phyloP scores from a whole-genome alignment of 768 basidiomycete species.

The Tylopilus felleus region DNA sequence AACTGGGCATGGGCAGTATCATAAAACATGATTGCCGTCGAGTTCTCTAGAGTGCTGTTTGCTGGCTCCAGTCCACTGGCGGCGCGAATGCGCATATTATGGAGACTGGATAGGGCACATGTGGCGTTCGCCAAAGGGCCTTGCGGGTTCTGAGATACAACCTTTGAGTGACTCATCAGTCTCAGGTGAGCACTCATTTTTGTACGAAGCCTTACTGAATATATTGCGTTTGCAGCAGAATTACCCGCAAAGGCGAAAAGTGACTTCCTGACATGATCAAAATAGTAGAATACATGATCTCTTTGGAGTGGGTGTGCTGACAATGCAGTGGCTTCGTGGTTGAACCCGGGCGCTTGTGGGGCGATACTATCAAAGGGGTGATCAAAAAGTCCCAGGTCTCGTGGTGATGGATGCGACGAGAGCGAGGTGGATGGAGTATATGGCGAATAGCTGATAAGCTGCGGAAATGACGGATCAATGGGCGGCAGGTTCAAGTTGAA shows the following conservation, averaged over 20 bases:
- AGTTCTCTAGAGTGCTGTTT: constrained; percentile 50
- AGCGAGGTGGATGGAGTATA: constrained; percentile 34
- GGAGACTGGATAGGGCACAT: constrained; percentile 72
- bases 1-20: constrained; percentile 67
- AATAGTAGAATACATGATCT: constrained; percentile 70
- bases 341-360: constrained; percentile 29
- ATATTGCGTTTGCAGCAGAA: constrained; percentile 59
- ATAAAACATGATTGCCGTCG: constrained; percentile 62
- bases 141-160: constrained; percentile 61
- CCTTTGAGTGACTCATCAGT: constrained; percentile 24
- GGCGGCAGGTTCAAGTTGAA: constrained; percentile 26
- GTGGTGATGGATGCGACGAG: constrained; percentile 32
- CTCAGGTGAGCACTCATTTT: constrained; percentile 1
- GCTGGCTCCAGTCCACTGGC: constrained; percentile 59
- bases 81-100: constrained; percentile 59
- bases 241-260: constrained; percentile 66
- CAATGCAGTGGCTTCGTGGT: constrained; percentile 22
- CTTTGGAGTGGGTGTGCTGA: constrained; percentile 46
- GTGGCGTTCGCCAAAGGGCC: constrained; percentile 72
- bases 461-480: constrained; percentile 29
- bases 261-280: constrained; percentile 63
- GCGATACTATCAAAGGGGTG: constrained; percentile 35
- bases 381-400: constrained; percentile 32
- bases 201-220: constrained; percentile 48
- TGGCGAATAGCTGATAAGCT: constrained; percentile 29